phyloP scores from a whole-genome alignment of 768 basidiomycete species.

The Suillus clintonianus region DNA sequence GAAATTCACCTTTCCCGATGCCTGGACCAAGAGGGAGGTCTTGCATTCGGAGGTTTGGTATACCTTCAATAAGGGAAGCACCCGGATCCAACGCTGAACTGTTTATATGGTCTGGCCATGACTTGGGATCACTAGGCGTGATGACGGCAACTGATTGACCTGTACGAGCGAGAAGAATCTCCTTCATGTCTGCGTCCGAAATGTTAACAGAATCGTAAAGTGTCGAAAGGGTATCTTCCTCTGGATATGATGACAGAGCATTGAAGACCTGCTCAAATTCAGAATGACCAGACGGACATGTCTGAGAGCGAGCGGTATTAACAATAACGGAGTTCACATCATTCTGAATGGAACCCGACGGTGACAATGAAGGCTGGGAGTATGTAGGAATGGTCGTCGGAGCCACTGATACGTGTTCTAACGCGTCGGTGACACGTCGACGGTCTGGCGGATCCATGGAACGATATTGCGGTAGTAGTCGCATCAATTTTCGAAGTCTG shows the following conservation, averaged over 20 bases:
- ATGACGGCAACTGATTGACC: neutral
- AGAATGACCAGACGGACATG: neutral
- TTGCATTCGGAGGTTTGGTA: neutral
- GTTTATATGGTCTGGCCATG: neutral
- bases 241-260: neutral
- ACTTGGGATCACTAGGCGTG: neutral
- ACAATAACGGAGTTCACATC: neutral
- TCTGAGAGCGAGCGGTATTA: neutral
- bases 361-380: constrained; percentile 11
- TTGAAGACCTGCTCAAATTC: neutral
- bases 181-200: constrained; percentile 4
- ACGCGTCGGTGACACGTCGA: constrained; percentile 28
- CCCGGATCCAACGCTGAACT: neutral
- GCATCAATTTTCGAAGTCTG: constrained; percentile 49
- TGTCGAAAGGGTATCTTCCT: neutral
- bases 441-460: constrained; percentile 32
- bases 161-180: constrained; percentile 2
- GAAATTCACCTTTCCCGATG: neutral
- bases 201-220: neutral
- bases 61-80: neutral
- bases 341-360: neutral
- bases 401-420: constrained; percentile 15
- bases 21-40: neutral
- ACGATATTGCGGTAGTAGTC: constrained; percentile 40
- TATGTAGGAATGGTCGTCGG: constrained; percentile 8